A percentile compares a stretch with the other conserved stretches of the same genome.
These are phyloP conservation scores for Acanthamoeba triangularis DNA, from an alignment of 208 protist genomes.

Conservation along the genomic window DNA sequence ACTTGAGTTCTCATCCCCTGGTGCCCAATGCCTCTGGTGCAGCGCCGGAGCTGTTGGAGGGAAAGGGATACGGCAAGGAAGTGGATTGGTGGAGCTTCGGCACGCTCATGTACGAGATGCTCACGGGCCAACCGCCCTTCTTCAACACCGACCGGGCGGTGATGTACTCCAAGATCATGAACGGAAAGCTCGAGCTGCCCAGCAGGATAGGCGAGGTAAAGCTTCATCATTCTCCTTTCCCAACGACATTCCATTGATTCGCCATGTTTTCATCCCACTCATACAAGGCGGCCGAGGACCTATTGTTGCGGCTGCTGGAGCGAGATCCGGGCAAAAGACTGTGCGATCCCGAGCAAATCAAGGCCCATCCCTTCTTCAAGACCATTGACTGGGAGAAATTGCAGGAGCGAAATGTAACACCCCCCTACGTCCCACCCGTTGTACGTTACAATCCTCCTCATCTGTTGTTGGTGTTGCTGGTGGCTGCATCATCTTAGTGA, in stretches of 20 bases:
- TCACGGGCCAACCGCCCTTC: constrained; percentile 89
- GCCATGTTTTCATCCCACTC: constrained; percentile 36
- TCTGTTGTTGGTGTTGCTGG: background rate
- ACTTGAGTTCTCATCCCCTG: no score
- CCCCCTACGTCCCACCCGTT: background rate
- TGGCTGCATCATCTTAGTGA: no score
- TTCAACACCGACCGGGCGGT: constrained; percentile 84
- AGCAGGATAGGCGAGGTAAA: constrained; percentile 81
- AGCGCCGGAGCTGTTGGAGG: constrained; percentile 89
- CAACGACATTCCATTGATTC: background rate
- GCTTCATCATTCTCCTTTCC: background rate
- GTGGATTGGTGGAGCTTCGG: constrained; percentile 94
- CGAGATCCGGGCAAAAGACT: background rate
- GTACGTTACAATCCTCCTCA: background rate
- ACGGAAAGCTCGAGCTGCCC: constrained; percentile 79
- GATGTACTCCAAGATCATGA: constrained; percentile 88
- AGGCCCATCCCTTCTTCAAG: constrained; percentile 84
- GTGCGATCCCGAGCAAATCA: background rate
- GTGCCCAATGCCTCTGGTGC: background rate
- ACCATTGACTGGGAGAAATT: constrained; percentile 87
- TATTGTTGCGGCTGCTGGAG: background rate
- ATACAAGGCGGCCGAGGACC: constrained; percentile 71
- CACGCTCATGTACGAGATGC: constrained; percentile 93
- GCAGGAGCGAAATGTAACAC: background rate
- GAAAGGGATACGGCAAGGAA: constrained; percentile 87